A percentile compares a stretch with the other conserved stretches of the same genome.
Conservation (phyloP, 2,329 filamentous ascomycete species). For the Reticulascus tulasneorum region DNA sequence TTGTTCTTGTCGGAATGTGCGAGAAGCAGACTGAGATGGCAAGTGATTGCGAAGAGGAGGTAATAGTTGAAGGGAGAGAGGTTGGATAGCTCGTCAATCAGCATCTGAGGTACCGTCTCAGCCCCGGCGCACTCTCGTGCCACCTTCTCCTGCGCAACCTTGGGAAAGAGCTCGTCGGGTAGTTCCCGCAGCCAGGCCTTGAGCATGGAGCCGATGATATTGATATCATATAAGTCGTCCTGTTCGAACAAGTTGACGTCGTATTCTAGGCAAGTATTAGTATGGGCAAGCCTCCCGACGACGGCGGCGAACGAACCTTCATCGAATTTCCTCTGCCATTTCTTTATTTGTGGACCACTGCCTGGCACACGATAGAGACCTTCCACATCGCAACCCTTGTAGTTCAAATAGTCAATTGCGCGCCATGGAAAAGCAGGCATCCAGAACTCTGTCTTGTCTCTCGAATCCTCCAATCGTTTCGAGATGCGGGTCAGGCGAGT, state of each 20-base stretch:
- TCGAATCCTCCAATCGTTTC: conserved; percentile 78
- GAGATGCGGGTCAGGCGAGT: conserved; percentile 89
- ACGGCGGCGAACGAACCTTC: conserved; percentile 54
- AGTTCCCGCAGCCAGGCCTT: conserved; percentile 94
- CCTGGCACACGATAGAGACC: conserved; percentile 90
- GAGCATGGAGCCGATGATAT: conserved; percentile 92
- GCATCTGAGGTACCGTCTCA: conserved; percentile 75
- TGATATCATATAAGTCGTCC: conserved; percentile 87
- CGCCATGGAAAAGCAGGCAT: conserved; percentile 96
- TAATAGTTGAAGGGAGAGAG: conserved; percentile 98
- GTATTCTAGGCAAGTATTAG: too few relatives aligned
- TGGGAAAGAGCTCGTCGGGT: conserved; percentile 92
- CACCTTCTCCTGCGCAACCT: conserved; percentile 74
- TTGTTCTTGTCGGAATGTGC: conserved; percentile 95
- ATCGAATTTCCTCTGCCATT: conserved; percentile 90
- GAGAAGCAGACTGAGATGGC: conserved; percentile 86
- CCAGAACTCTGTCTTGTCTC: conserved; percentile 97
- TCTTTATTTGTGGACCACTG: conserved; percentile 84
- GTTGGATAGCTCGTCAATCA: conserved; percentile 88
- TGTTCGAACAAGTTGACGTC: conserved; percentile 90
- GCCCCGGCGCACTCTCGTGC: conserved; percentile 74
- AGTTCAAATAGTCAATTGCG: conserved; percentile 94
- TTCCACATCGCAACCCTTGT: conserved; percentile 89
- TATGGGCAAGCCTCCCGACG: conserved; percentile 32
- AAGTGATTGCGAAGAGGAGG: conserved; percentile 93